These are phyloP conservation scores for Pythium folliculosum DNA, from an alignment of 352 stramenopile genomes.

Conservation along the genomic window DNA sequence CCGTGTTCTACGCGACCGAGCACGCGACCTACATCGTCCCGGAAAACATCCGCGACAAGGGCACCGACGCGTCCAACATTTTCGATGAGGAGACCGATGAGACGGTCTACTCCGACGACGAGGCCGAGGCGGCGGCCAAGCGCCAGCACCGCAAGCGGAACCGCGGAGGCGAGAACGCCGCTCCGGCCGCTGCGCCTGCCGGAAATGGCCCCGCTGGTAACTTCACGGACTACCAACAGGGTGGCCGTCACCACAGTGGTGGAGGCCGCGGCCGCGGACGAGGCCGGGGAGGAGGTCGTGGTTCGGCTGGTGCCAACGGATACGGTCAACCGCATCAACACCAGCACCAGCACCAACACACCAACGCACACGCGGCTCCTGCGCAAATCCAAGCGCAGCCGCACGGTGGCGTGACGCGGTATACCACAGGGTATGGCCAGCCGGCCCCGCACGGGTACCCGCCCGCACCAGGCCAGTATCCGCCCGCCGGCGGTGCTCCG, in stretches of 20 bases:
- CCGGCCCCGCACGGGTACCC: conserved; percentile 16
- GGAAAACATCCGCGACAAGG: conserved; percentile 78
- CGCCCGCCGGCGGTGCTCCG: not conserved
- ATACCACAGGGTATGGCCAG: conserved; percentile 30
- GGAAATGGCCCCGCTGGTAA: conserved; percentile 13
- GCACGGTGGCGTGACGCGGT: conserved; percentile 30
- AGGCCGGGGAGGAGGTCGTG: conserved; percentile 14
- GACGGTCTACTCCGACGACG: conserved; percentile 78
- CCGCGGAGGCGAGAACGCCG: conserved; percentile 33
- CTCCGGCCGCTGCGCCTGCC: not conserved
- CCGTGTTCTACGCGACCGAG: conserved; percentile 74
- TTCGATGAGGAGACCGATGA: conserved; percentile 87
- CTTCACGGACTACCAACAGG: conserved; percentile 35
- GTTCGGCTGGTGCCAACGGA: not conserved
- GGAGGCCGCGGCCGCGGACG: conserved; percentile 23
- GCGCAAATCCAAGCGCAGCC: conserved; percentile 29
- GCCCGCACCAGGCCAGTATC: conserved; percentile 11
- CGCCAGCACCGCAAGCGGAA: conserved; percentile 69
- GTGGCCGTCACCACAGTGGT: conserved; percentile 11
- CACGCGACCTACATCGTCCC: conserved; percentile 83
- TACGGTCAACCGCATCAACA: conserved; percentile 17
- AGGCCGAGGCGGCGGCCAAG: conserved; percentile 75
- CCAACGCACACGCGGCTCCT: not conserved
- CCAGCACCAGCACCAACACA: conserved; percentile 14
- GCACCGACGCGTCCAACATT: conserved; percentile 84